Evolutionary conservation across 345 rosid genomes (phyloP).

Genomic region (Mercurialis annua): DNA sequence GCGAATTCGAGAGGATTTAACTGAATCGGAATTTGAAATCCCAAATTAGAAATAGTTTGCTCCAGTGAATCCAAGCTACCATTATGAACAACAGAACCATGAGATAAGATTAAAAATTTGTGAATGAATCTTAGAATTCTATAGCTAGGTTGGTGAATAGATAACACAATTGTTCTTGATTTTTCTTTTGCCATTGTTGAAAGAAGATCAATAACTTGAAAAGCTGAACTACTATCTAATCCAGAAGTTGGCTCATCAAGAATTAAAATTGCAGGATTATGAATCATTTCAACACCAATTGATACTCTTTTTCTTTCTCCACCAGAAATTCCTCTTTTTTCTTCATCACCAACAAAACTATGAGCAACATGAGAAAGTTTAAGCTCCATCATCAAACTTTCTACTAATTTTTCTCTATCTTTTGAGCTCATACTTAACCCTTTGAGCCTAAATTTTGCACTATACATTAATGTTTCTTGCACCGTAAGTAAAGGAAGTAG

Average conservation of each 20-base stretch:
- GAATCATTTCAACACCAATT: conserved; percentile 30
- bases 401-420: conserved; percentile 65
- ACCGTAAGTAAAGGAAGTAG: conserved; percentile 79
- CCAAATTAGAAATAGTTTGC: conserved; percentile 50
- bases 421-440: conserved; percentile 35
- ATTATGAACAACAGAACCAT: conserved; percentile 25
- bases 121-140: conserved; percentile 20
- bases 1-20: conserved; percentile 72
- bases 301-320: conserved; percentile 35
- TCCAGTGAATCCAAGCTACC: conserved; percentile 64
- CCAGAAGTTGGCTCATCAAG: conserved; percentile 37
- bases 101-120: conserved; percentile 25
- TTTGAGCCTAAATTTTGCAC: conserved; percentile 72
- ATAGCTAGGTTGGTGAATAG: conserved; percentile 33
- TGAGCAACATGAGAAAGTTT: conserved; percentile 45
- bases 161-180: conserved; percentile 21
- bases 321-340: conserved; percentile 28
- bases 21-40: conserved; percentile 66
- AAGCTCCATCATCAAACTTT: conserved; percentile 61
- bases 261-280: conserved; percentile 26
- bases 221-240: conserved; percentile 25
- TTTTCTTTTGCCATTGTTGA: conserved; percentile 25
- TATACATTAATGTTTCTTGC: conserved; percentile 71
- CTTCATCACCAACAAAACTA: conserved; percentile 31
- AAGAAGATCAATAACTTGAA: conserved; percentile 26